phyloP scores from a whole-genome alignment of 331 rosid genomes.

The Pyrus hybrid region DNA sequence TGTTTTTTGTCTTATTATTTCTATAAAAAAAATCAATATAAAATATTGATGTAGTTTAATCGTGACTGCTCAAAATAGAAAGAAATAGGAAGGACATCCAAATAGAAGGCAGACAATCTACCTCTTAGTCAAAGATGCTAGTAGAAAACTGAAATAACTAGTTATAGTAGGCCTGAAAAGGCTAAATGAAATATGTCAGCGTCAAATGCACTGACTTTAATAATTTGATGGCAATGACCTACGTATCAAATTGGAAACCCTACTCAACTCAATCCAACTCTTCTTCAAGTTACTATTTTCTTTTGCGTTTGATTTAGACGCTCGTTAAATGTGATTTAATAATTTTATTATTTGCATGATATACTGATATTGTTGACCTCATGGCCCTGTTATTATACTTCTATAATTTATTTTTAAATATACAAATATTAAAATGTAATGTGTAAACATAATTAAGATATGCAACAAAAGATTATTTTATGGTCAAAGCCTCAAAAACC shows the following conservation, averaged over 20 bases:
- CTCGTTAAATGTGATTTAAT: neutral
- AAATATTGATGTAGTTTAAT: no score
- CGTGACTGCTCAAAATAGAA: no score
- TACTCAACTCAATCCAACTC: neutral
- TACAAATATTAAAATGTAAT: neutral
- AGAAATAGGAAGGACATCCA: no score
- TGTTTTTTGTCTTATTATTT: no score
- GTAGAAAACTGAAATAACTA: neutral
- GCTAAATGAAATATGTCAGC: neutral
- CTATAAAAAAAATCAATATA: no score
- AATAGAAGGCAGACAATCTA: no score
- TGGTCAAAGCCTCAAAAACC: neutral
- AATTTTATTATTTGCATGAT: neutral
- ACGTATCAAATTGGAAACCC: neutral
- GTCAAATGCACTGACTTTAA: neutral
- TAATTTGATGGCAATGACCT: neutral
- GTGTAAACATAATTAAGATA: neutral
- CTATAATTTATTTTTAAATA: neutral
- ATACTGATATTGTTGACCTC: neutral
- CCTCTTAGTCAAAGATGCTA: no score
- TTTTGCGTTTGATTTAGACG: neutral
- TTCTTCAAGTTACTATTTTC: neutral
- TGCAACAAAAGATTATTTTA: neutral
- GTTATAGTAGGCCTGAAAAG: no score
- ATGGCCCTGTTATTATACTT: neutral